A percentile compares a stretch with the other conserved stretches of the same genome.
These are phyloP conservation scores for Neobulgaria alba DNA, from an alignment of 2,329 filamentous ascomycete genomes.

Conservation along the genomic window DNA sequence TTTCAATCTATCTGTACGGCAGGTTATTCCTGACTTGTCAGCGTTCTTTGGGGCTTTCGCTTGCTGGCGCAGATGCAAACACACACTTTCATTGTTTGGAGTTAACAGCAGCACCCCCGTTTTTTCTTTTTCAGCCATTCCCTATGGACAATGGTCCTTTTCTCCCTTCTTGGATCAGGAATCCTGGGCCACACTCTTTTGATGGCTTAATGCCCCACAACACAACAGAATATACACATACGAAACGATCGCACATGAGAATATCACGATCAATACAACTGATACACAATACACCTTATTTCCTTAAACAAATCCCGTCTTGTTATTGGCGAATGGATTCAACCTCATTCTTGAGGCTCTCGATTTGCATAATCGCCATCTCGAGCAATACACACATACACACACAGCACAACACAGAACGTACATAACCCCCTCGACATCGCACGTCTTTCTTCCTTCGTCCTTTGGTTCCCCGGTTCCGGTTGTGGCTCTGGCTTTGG, in stretches of 20 bases:
- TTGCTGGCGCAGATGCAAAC: not conserved
- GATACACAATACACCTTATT: slow-evolving; percentile 1
- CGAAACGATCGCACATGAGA: slow-evolving; percentile 17
- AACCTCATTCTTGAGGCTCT: no score
- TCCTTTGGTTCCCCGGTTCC: not conserved
- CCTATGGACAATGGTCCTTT: not conserved
- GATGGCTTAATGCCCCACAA: slow-evolving; percentile 8
- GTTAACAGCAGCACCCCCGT: not conserved
- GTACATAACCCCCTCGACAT: not conserved
- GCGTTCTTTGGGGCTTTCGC: not conserved
- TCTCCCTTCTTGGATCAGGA: slow-evolving; percentile 22
- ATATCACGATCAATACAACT: slow-evolving; percentile 12
- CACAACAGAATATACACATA: not conserved
- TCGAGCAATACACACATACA: no score
- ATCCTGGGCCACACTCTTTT: slow-evolving; percentile 23
- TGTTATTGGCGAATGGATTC: not conserved
- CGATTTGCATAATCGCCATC: slow-evolving; percentile 1
- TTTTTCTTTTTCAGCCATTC: not conserved
- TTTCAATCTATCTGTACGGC: slow-evolving; percentile 11
- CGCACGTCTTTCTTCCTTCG: not conserved
- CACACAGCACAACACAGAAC: not conserved
- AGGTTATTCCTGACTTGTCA: slow-evolving; percentile 6
- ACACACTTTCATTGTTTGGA: not conserved
- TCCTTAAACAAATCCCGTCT: slow-evolving; percentile 1
- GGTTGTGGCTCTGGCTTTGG: not conserved